Evolutionary conservation across 306 rosid species (phyloP).

Genomic region (Biancaea sappan): DNA sequence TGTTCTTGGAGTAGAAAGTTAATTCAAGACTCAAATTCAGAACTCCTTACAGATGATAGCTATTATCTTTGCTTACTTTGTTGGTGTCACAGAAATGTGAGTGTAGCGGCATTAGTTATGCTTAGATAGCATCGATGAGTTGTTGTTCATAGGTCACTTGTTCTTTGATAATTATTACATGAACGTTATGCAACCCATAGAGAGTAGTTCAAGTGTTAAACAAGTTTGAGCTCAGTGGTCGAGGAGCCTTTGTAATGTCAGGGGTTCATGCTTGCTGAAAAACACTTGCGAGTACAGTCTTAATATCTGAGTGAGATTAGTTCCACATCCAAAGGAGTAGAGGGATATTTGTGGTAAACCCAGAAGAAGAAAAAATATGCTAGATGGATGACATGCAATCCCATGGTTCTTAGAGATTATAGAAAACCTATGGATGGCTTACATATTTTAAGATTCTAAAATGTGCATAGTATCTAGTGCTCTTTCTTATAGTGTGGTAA

Average conservation of each 20-base stretch:
- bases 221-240: too few species aligned
- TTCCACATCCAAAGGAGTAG: too few species aligned
- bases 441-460: not conserved
- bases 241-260: too few species aligned
- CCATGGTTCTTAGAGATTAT: not conserved
- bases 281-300: too few species aligned
- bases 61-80: not conserved
- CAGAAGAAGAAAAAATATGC: too few species aligned
- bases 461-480: not conserved
- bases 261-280: too few species aligned
- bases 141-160: conserved; percentile 2
- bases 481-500: not conserved
- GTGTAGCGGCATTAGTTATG: conserved; percentile 8
- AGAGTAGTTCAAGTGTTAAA: too few species aligned
- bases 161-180: not conserved
- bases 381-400: not conserved
- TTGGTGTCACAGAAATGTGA: not conserved
- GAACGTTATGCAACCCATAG: not conserved
- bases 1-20: not conserved
- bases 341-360: too few species aligned
- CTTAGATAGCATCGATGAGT: not conserved
- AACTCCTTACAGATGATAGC: not conserved
- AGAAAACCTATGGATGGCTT: not conserved
- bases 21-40: conserved; percentile 9
- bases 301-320: too few species aligned